Base-by-base conservation (phyloP, 2,329 filamentous ascomycete species). In the Diaporthe longicolla region DNA sequence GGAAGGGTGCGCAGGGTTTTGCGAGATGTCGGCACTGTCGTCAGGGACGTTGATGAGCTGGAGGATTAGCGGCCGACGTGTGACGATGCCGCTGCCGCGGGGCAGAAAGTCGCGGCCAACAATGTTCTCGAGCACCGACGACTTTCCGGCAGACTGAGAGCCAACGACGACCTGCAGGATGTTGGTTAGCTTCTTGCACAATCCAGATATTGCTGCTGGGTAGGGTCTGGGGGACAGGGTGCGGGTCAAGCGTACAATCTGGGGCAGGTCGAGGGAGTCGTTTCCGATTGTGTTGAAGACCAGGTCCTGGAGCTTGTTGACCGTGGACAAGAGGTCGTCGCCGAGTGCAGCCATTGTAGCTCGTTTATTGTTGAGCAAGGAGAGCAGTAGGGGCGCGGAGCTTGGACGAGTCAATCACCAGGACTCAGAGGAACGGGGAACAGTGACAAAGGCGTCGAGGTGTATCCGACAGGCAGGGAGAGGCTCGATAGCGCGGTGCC, bases 261-360 rank as follows among this genome's bases (percentile, higher is more conserved):
- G 97, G 74, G 97, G 97, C 73, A 99, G 88, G 85, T 99, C 97
- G 76, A 99, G 90, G 70, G 96, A 98, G 85, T 99, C 97, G 87
- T 95, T 98, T 85, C 97, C 97, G 84, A 99, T 99, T 79, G 97
- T 99, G 87, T 99, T 99, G 89, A 99, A 99, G 81, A 99, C 97
- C 82, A 99, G 87, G 85, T 98, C 97, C 85, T 99, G 97, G 81
- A 99, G 89, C 89, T 97, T 97, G 89, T 99, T 99, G 87, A 99
- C 97, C 77, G 95, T 97, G 79, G 91, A 92, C 83, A 99, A 91
- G 85, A 99, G 88, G 85, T 99, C 95, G 85, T 99, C 97, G 82
- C 97, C 96, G 80, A 99, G 92, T 81, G 96, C 92, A 82, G 97
- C 94, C 97, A 98, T 99, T 83, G 78, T 80, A 78, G 75, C 79